phyloP scores from a whole-genome alignment of 805 yeast genomes.

The Yarrowia porcina region DNA sequence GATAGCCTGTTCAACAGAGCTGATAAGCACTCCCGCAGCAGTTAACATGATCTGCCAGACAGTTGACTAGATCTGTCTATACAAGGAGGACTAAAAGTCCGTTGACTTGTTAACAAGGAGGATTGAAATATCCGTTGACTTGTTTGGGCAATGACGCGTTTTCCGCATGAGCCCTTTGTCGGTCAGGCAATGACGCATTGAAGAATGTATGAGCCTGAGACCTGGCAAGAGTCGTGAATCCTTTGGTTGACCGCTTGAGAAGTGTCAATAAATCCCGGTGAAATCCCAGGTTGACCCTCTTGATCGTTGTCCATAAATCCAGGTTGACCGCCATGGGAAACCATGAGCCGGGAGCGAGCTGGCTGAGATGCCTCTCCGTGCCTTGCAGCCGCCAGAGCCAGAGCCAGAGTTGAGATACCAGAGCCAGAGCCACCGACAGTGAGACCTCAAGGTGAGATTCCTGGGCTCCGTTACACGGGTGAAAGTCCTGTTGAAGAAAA shows the following conservation, averaged over 20 bases:
- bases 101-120: neutral
- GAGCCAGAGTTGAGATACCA: neutral
- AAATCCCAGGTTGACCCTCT: too few relatives aligned
- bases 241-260: neutral
- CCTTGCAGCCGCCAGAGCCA: neutral
- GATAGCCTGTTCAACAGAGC: neutral
- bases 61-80: neutral
- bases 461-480: too few relatives aligned
- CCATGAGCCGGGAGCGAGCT: neutral
- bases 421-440: neutral
- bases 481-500: neutral
- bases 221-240: neutral
- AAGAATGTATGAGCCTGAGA: neutral
- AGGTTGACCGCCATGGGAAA: too few relatives aligned
- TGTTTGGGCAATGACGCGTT: neutral
- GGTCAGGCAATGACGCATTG: neutral
- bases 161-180: too few relatives aligned
- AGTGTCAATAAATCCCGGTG: neutral
- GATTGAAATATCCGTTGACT: neutral
- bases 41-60: too few relatives aligned
- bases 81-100: too few relatives aligned
- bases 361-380: neutral
- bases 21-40: too few relatives aligned
- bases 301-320: too few relatives aligned
- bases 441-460: too few relatives aligned